Evolutionary conservation across 768 basidiomycete genomes (phyloP).

Genomic region (Lactarius hatsudake): DNA sequence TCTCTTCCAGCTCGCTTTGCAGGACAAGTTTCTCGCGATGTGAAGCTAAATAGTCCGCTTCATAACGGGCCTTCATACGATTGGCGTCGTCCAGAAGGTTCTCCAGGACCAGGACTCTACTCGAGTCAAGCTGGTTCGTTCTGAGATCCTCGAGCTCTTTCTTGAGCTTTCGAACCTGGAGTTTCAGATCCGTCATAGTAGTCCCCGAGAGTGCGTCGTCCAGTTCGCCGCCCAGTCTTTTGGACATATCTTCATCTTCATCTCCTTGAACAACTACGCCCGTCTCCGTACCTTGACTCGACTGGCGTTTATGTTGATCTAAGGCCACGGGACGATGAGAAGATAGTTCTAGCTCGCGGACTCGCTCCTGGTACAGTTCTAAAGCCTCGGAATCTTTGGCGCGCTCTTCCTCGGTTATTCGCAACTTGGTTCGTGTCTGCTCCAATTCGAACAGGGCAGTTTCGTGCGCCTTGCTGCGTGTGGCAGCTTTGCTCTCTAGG

Average conservation of each 20-base stretch:
- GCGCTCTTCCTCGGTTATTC: slow-evolving; percentile 66
- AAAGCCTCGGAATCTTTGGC: slow-evolving; percentile 79
- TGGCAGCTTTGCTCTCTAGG: slow-evolving; percentile 68
- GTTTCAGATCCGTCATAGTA: slow-evolving; percentile 89
- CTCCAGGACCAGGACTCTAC: slow-evolving; percentile 80
- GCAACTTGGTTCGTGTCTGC: slow-evolving; percentile 65
- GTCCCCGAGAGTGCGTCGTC: slow-evolving; percentile 80
- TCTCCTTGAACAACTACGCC: slow-evolving; percentile 33
- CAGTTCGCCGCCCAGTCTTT: slow-evolving; percentile 81
- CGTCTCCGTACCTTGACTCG: slow-evolving; percentile 42
- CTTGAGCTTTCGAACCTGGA: slow-evolving; percentile 78
- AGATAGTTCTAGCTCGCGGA: slow-evolving; percentile 79
- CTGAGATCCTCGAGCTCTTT: slow-evolving; percentile 74
- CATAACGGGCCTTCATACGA: slow-evolving; percentile 85
- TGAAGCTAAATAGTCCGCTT: slow-evolving; percentile 78
- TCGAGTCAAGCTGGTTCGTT: slow-evolving; percentile 74
- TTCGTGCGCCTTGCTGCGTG: slow-evolving; percentile 68
- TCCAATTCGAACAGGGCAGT: slow-evolving; percentile 73
- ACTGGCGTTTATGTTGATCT: slow-evolving; percentile 36
- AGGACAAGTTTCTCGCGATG: slow-evolving; percentile 81
- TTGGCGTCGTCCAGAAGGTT: slow-evolving; percentile 90
- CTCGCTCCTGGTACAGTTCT: slow-evolving; percentile 86
- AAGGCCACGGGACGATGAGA: slow-evolving; percentile 48
- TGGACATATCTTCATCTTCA: slow-evolving; percentile 45
- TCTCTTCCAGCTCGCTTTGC: slow-evolving; percentile 82